Evolutionary conservation across 768 basidiomycete species (phyloP).

Genomic region (Boletus subcaerulescens): DNA sequence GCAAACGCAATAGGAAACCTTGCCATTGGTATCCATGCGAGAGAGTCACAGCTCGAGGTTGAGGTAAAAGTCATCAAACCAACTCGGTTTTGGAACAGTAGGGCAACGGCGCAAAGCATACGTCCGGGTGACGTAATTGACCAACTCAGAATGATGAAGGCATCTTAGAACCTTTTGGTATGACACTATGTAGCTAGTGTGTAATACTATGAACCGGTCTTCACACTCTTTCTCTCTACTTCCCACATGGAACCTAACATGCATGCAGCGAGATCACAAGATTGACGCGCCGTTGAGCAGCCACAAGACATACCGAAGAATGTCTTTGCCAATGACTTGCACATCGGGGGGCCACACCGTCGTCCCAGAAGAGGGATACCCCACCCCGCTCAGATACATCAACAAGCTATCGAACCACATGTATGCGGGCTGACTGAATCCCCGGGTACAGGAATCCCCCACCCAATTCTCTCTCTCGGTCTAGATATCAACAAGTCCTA

Average conservation of each 20-base stretch:
- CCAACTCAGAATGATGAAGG: conserved; percentile 43
- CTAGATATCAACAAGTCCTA: conserved; percentile 73
- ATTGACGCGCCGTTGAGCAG: background rate
- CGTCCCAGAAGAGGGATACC: conserved; percentile 42
- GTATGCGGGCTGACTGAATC: conserved; percentile 85
- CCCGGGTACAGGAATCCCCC: conserved; percentile 84
- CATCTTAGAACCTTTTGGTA: background rate
- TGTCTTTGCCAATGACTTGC: conserved; percentile 92
- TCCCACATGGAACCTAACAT: conserved; percentile 63
- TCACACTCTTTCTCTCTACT: no score
- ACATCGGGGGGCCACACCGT: conserved; percentile 75
- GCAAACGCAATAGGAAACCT: conserved; percentile 1
- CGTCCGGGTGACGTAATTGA: conserved; percentile 43
- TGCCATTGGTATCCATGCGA: background rate
- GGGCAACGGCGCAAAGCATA: conserved; percentile 29
- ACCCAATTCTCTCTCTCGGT: conserved; percentile 66
- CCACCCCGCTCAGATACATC: conserved; percentile 78
- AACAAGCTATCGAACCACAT: conserved; percentile 93
- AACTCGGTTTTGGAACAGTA: conserved; percentile 40
- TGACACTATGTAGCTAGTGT: no score
- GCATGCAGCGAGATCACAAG: background rate
- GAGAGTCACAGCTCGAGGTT: conserved; percentile 21
- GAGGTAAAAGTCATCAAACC: conserved; percentile 40
- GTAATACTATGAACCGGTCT: no score
- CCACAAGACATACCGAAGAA: conserved; percentile 54